Conservation (phyloP, 306 rosid genomes). For the Cucurbita ficifolia region DNA sequence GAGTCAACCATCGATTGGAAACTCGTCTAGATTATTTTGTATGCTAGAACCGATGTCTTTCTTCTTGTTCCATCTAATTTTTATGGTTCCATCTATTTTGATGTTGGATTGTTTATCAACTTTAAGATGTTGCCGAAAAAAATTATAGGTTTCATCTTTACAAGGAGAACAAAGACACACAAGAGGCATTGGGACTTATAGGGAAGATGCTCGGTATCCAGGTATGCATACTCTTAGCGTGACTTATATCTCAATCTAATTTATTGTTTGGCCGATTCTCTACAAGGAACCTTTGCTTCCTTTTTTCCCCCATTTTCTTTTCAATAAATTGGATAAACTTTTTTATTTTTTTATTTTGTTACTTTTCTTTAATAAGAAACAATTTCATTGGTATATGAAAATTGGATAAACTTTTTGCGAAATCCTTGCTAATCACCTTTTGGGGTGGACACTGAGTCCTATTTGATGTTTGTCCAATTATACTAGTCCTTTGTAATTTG, state of each 20-base stretch:
- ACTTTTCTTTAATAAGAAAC: too few species aligned
- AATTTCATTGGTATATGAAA: too few species aligned
- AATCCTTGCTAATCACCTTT: not conserved
- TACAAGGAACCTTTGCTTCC: not conserved
- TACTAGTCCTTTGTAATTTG: not conserved
- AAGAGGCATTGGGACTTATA: conserved; percentile 74
- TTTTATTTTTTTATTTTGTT: not conserved
- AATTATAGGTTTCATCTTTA: conserved; percentile 66
- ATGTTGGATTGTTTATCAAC: not conserved
- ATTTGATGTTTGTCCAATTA: too few species aligned
- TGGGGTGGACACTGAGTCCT: not conserved
- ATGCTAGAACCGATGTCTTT: not conserved
- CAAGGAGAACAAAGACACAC: conserved; percentile 96
- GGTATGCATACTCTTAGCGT: conserved; percentile 22
- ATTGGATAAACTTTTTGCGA: not conserved
- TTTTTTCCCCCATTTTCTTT: not conserved
- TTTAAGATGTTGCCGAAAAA: not conserved
- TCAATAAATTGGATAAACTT: not conserved
- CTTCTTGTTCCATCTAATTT: not conserved
- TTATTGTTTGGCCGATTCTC: not conserved
- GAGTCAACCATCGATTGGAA: not conserved
- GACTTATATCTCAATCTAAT: not conserved
- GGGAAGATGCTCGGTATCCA: conserved; percentile 86
- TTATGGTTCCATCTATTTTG: not conserved
- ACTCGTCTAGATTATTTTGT: not conserved